These are phyloP conservation scores for Eimeria sp. DNA, from an alignment of 169 alveolate species.

Conservation along the genomic window DNA sequence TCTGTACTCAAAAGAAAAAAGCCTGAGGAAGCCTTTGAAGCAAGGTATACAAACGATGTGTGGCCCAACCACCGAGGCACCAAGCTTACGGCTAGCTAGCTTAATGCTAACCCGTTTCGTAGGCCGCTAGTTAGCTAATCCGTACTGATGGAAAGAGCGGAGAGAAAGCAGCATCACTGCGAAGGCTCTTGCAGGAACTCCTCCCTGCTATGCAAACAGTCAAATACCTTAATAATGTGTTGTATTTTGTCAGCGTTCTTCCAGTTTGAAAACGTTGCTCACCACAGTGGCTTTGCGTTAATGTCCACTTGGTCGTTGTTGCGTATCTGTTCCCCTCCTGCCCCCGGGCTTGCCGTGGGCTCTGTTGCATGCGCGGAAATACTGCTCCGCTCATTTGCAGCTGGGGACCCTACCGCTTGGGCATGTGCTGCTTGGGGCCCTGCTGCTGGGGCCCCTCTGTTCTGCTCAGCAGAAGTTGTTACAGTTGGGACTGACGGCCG, in stretches of 20 bases:
- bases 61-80: neutral
- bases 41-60: no score
- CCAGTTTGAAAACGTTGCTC: neutral
- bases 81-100: neutral
- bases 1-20: no score
- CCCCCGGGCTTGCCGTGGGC: neutral
- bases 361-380: neutral
- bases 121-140: neutral
- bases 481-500: neutral
- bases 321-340: neutral
- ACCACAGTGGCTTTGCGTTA: neutral
- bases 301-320: neutral
- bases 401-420: neutral
- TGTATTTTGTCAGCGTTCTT: no score
- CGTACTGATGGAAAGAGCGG: no score
- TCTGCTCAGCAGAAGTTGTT: neutral
- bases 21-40: no score
- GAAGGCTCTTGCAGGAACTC: no score
- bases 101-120: neutral
- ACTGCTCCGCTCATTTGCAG: no score
- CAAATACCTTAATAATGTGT: no score
- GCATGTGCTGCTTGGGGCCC: neutral
- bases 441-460: slow-evolving; percentile 7
- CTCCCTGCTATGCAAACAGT: no score
- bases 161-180: no score